Evolutionary conservation across 176 grass and related monocot species (phyloP).

Genomic region (Oryza punctata): DNA sequence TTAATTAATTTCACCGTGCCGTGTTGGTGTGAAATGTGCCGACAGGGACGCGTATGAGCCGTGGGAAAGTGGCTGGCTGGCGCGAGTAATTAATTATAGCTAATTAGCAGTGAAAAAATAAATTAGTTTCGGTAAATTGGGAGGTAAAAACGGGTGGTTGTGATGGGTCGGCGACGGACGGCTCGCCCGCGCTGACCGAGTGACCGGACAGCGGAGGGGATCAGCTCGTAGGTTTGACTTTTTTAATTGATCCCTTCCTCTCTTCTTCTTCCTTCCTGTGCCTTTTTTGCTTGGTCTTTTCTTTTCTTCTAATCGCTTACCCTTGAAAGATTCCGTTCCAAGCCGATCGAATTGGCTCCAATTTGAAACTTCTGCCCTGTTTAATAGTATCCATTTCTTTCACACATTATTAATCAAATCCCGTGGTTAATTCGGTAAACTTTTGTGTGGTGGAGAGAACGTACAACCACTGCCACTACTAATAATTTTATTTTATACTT

Average conservation of each 20-base stretch:
- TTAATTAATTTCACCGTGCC: neutral
- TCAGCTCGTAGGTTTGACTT: slow-evolving; percentile 29
- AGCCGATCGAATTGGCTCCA: neutral
- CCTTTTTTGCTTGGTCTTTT: neutral
- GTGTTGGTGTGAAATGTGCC: neutral
- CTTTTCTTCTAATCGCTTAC: neutral
- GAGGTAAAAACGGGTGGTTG: neutral
- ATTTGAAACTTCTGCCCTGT: neutral
- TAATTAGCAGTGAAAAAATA: neutral
- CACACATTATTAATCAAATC: too few species aligned
- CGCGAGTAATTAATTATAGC: neutral
- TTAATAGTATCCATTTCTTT: too few species aligned
- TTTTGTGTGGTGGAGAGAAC: too few species aligned
- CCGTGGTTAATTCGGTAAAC: too few species aligned
- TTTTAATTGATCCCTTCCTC: slow-evolving; percentile 35
- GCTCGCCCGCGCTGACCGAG: slow-evolving; percentile 28
- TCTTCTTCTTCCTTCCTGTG: neutral
- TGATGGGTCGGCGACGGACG: slow-evolving; percentile 29
- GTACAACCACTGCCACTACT: too few species aligned
- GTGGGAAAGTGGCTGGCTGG: neutral
- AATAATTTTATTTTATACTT: too few species aligned
- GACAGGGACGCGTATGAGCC: neutral
- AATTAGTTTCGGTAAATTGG: neutral
- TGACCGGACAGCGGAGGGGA: neutral
- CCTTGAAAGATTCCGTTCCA: slow-evolving; percentile 42